Base-by-base conservation (phyloP, 2,329 filamentous ascomycete species). In the Teratosphaeria epicoccoides region DNA sequence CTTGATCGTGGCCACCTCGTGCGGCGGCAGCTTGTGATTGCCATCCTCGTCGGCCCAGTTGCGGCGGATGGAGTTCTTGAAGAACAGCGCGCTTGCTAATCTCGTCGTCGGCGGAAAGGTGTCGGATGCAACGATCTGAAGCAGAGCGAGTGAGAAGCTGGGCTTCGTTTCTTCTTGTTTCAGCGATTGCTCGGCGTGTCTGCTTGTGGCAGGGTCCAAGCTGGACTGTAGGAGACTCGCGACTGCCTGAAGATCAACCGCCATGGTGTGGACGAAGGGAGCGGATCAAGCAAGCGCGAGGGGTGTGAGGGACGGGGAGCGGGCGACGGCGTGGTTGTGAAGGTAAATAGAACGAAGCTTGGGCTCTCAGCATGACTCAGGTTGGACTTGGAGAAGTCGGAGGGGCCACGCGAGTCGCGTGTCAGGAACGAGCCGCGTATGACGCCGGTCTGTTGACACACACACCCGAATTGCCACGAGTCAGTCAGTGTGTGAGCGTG, bases 1-100 rank as follows among this genome's bases (percentile, higher is more conserved):
- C 74, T 98, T 98, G 76, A 98, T 95, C 43, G 87, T 87, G 24
- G 76, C 73, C 33, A 98, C 90, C 74, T 97, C 93, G 60, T 87
- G 80, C 55, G 77, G 68, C 11, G 87, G 82, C 33, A 98, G 80
- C 72, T 90, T 93, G 76, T 98, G 93, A 69, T 86, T 85, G 66
- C 93, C 90, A 71, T 96, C 87, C 66, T 95, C 91, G 70, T 97
- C 88, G 75, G 88, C 87, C 82, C 94, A 98, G 76, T 89, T 93
- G 66, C 86, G 82, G 70, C 87, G 86, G 66, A 98, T 89, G 70
- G 95, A 95, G 75, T 98, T 98, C 74, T 98, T 98, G 80, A 98
- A 98, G 74, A 87, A 93, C 54, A 98, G 78, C 24, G 93, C 88
- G 63, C 87, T 88, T 6, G 91, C 82, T 43, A 98, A 82, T 56